Percentiles rank a stretch among this genome's conserved stretches.
These are phyloP conservation scores for Nakazawaea anatomiae DNA, from an alignment of 805 yeast species.

Conservation along the genomic window DNA sequence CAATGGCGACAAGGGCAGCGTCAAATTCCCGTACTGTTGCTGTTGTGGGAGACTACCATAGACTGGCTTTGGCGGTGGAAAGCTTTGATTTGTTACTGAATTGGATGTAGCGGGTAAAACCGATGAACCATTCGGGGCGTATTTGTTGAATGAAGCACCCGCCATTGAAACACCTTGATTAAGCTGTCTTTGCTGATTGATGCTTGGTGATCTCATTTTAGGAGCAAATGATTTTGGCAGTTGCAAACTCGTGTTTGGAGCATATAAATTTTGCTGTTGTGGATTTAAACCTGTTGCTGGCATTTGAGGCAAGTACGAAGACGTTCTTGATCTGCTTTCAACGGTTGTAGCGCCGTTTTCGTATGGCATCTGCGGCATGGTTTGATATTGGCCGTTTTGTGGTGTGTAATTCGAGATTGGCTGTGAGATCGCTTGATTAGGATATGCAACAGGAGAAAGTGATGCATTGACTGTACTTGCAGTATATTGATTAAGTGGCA, in stretches of 20 bases:
- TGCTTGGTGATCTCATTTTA: background rate
- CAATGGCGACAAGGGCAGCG: slow-evolving; percentile 9
- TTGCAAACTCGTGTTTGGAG: background rate
- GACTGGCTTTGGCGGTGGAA: slow-evolving; percentile 12
- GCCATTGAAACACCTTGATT: background rate
- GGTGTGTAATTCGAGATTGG: background rate
- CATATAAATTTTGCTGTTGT: background rate
- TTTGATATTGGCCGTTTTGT: background rate
- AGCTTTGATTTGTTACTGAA: slow-evolving; percentile 15
- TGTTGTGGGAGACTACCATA: background rate
- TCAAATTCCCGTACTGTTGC: slow-evolving; percentile 5
- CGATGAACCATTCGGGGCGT: background rate
- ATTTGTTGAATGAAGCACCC: background rate
- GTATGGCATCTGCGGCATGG: background rate
- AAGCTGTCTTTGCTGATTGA: background rate
- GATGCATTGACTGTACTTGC: background rate
- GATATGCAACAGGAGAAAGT: background rate
- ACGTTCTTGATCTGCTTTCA: background rate
- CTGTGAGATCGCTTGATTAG: background rate
- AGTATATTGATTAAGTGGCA: background rate
- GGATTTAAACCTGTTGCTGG: slow-evolving; percentile 1
- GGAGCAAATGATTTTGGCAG: background rate
- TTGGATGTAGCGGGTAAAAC: background rate
- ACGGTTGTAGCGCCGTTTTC: background rate
- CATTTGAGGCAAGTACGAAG: background rate